These are phyloP conservation scores for Phaffomyces antillensis DNA, from an alignment of 805 yeast genomes.

Conservation along the genomic window DNA sequence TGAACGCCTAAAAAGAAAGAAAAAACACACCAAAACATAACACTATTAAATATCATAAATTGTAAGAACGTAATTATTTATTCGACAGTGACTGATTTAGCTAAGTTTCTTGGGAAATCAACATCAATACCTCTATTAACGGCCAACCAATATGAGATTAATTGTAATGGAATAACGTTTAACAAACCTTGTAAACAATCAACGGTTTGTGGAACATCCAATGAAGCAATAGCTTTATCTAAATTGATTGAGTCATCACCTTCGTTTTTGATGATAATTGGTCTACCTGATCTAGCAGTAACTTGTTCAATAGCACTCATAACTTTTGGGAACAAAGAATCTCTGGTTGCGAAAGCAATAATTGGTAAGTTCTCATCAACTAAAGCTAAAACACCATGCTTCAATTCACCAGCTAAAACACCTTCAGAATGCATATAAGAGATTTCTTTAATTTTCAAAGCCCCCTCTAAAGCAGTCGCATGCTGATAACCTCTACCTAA, in stretches of 20 bases:
- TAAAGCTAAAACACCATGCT: constrained; percentile 95
- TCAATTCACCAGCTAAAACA: constrained; percentile 97
- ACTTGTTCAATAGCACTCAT: constrained; percentile 95
- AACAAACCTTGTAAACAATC: constrained; percentile 96
- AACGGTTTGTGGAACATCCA: constrained; percentile 91
- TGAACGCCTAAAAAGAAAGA: too few species aligned
- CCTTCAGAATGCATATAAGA: constrained; percentile 99
- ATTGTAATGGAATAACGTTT: constrained; percentile 89
- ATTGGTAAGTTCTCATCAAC: constrained; percentile 93
- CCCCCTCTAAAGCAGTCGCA: constrained; percentile 98
- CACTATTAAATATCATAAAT: too few species aligned
- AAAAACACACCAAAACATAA: too few species aligned
- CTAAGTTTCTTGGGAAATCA: constrained; percentile 97
- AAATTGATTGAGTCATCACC: constrained; percentile 56
- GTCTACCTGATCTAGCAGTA: constrained; percentile 94
- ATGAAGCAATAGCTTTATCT: constrained; percentile 54
- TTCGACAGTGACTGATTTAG: constrained; percentile 97
- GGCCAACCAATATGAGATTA: constrained; percentile 96
- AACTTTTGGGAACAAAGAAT: constrained; percentile 91
- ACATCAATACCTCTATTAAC: constrained; percentile 93
- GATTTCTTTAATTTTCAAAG: constrained; percentile 94
- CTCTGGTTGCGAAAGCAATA: constrained; percentile 93
- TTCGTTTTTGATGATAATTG: constrained; percentile 86
- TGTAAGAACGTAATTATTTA: constrained; percentile 20
- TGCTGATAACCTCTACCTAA: constrained; percentile 97